These are phyloP conservation scores for Didymella arachidicola DNA, from an alignment of 2,329 filamentous ascomycete genomes.

Conservation along the genomic window DNA sequence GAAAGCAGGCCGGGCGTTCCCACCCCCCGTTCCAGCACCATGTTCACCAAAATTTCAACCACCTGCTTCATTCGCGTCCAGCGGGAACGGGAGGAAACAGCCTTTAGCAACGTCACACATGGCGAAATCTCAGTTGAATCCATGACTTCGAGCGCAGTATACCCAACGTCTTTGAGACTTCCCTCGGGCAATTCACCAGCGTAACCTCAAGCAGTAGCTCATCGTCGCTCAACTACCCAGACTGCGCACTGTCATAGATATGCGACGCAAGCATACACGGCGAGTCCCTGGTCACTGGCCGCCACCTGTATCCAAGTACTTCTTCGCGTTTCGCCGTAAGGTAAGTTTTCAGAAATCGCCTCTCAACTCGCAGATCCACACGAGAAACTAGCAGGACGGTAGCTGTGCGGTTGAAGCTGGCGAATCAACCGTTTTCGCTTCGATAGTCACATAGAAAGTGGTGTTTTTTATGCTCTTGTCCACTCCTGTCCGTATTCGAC, in stretches of 20 bases:
- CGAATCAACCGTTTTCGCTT: neutral
- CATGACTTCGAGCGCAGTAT: neutral
- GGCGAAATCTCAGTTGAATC: neutral
- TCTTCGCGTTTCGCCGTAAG: neutral
- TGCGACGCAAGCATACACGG: neutral
- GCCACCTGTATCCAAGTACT: neutral
- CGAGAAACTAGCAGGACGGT: neutral
- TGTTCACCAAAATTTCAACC: neutral
- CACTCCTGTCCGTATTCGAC: neutral
- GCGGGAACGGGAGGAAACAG: neutral
- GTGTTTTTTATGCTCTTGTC: neutral
- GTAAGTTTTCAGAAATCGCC: neutral
- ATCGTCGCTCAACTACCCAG: neutral
- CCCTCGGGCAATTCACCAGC: neutral
- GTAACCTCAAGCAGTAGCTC: neutral
- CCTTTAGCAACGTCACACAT: neutral
- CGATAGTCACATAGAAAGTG: neutral
- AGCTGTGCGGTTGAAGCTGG: neutral
- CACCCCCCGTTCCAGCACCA: neutral
- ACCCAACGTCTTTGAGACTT: neutral
- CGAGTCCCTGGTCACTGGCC: neutral
- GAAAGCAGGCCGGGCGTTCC: neutral
- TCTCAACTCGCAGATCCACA: neutral
- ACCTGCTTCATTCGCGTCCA: neutral
- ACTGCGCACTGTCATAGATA: neutral